Evolutionary conservation across 1,139 yeast genomes (phyloP).

Genomic region (Pichia cactophila): DNA sequence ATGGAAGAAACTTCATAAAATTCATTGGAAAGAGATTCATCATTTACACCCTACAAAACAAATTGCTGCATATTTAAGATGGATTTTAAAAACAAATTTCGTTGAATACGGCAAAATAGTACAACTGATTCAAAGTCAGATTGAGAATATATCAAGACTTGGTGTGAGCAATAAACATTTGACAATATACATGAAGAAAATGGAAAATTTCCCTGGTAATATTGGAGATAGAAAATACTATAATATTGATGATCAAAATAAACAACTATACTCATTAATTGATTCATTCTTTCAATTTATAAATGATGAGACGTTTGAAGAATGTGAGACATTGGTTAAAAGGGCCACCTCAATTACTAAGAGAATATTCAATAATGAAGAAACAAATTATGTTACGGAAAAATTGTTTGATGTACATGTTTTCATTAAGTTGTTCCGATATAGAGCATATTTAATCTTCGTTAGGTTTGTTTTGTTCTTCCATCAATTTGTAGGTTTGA

Average conservation of each 20-base stretch:
- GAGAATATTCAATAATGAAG: neutral
- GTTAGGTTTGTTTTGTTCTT: constrained; percentile 1
- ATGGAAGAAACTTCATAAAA: constrained; percentile 18
- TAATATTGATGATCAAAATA: constrained; percentile 12
- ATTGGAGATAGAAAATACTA: constrained; percentile 2
- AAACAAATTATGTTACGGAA: constrained; percentile 1
- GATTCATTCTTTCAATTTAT: constrained; percentile 1
- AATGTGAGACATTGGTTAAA: neutral
- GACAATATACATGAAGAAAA: neutral
- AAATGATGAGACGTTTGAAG: constrained; percentile 1
- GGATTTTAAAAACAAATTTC: constrained; percentile 12
- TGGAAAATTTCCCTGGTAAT: neutral
- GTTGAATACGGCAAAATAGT: constrained; percentile 1
- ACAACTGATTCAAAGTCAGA: constrained; percentile 6
- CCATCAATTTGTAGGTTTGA: neutral
- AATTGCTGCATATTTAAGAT: constrained; percentile 13
- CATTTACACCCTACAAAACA: constrained; percentile 15
- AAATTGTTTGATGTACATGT: constrained; percentile 2
- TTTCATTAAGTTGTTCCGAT: constrained; percentile 4
- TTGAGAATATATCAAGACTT: constrained; percentile 12
- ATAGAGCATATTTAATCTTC: constrained; percentile 1
- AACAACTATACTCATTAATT: constrained; percentile 1
- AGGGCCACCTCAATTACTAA: neutral
- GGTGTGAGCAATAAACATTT: constrained; percentile 12
- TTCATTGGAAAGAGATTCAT: constrained; percentile 18